Evolutionary conservation across 345 rosid species (phyloP).

Genomic region (Aethionema arabicum): DNA sequence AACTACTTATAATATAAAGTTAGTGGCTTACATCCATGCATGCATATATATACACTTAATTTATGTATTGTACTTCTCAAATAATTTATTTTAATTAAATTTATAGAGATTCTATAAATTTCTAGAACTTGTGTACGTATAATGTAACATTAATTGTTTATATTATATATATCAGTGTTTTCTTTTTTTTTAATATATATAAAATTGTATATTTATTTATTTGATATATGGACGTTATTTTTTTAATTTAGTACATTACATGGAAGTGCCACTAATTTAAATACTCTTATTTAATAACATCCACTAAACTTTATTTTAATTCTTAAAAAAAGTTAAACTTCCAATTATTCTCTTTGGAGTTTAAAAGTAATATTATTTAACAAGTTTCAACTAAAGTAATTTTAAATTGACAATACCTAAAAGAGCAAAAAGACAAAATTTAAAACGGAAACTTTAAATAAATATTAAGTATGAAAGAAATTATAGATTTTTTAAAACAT

Average conservation of each 20-base stretch:
- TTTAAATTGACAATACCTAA: conserved; percentile 3
- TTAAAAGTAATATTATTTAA: background rate
- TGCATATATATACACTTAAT: conserved; percentile 29
- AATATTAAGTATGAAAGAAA: conserved; percentile 5
- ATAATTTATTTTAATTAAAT: conserved; percentile 1
- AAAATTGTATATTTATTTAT: no score
- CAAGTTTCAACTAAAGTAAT: background rate
- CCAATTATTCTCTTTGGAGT: conserved; percentile 31
- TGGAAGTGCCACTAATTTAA: conserved; percentile 20
- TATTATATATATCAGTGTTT: background rate
- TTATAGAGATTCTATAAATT: conserved; percentile 17
- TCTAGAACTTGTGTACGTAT: conserved; percentile 23
- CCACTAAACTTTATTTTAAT: conserved; percentile 26
- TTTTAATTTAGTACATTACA: conserved; percentile 13
- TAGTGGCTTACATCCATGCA: conserved; percentile 36
- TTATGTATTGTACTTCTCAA: conserved; percentile 22
- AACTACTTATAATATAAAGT: conserved; percentile 8
- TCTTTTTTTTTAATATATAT: no score
- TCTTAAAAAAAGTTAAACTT: background rate
- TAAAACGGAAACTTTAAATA: conserved; percentile 19
- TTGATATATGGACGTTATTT: no score
- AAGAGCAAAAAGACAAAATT: conserved; percentile 22
- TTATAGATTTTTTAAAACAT: conserved; percentile 6
- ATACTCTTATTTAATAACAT: background rate
- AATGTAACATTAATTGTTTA: background rate